Base-by-base conservation (phyloP, 495 filamentous ascomycete species). In the Hypoxylon trugodes region DNA sequence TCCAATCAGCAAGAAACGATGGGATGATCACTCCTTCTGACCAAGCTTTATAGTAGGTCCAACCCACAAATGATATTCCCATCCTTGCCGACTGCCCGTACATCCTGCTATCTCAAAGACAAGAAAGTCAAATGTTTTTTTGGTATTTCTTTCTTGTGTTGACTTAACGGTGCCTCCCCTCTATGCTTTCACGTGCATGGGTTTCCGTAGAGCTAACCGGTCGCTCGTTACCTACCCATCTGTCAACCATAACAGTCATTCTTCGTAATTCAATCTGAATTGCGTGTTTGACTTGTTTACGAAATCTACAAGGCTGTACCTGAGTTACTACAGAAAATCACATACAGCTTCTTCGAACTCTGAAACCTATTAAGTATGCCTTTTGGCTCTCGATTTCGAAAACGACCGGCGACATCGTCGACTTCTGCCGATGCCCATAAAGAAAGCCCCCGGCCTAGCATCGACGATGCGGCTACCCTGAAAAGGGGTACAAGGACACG, bases 401-500 rank as follows among this genome's bases (percentile, higher is more conserved):
- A 24, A 36, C 58, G 64, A 43, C 18, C 46, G 33, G 28, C 64
- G 38, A 35, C 64, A 22, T 35, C 53, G 25, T 16, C 64, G 21
- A 45, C 53, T 24, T 53, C 54, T 42, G 24, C 45, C 19, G 65
- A 73, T 36, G 37, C 45, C 16, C 62, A 66, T 10, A 66, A 64
- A 47, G 50, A 55, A 49, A 66, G 40, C 16, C 46, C 49, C 13
- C 42, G 16, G 9, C 42, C 47, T 9, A 59, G 47, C 18, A 43
- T 46, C 7, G 63, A 65, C 15, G 45, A 59, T 25, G 37, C 56
- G 48, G 60, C 52, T 10, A 35, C 36, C 13, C 45, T 82, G 58
- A 85, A 84, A 66, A 73, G 73, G 33, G 86, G 80, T 36, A 90
- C 88, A 1, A 77, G 72, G 36, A 81, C 82, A 46, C 81, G 88